Percentiles rank a stretch among this genome's conserved stretches.
phyloP scores from a whole-genome alignment of 2,329 filamentous ascomycete genomes.

The Aplosporella prunicola region DNA sequence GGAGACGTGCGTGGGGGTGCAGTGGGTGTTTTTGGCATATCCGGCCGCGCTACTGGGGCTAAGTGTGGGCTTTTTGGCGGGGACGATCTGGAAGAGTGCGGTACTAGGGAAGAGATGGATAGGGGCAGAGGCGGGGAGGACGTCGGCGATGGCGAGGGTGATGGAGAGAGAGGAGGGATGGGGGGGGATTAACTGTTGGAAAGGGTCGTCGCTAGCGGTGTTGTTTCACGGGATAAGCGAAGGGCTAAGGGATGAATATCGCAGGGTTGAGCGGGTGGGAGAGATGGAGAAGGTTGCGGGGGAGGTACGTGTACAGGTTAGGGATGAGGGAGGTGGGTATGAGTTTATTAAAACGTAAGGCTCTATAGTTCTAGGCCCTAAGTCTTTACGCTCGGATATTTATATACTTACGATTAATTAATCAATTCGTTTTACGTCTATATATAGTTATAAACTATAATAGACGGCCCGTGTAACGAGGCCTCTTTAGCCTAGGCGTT shows the following conservation, averaged over 20 bases:
- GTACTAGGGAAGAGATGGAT: too few species aligned
- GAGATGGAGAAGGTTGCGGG: constrained; percentile 3
- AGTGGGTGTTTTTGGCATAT: not conserved
- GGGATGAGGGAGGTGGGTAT: not conserved
- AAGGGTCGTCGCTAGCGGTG: not conserved
- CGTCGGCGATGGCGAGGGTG: too few species aligned
- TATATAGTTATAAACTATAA: too few species aligned
- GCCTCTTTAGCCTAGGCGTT: too few species aligned
- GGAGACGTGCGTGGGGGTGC: not conserved
- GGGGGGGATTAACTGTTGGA: not conserved
- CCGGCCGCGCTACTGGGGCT: not conserved
- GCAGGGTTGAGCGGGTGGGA: not conserved
- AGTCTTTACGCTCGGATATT: too few species aligned
- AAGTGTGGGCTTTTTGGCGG: not conserved
- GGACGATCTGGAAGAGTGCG: not conserved
- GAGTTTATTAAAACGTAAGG: too few species aligned
- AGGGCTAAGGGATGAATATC: not conserved
- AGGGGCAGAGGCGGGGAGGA: too few species aligned
- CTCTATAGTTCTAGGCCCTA: too few species aligned
- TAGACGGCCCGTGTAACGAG: too few species aligned
- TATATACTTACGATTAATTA: too few species aligned
- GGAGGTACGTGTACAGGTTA: not conserved
- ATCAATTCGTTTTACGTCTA: too few species aligned
- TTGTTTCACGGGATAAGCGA: constrained; percentile 1
- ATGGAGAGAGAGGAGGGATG: too few species aligned